Percentiles rank a stretch among this genome's conserved stretches.
These are phyloP conservation scores for Monosiga brevicollis DNA, from an alignment of 78 protist genomes.

Conservation along the genomic window DNA sequence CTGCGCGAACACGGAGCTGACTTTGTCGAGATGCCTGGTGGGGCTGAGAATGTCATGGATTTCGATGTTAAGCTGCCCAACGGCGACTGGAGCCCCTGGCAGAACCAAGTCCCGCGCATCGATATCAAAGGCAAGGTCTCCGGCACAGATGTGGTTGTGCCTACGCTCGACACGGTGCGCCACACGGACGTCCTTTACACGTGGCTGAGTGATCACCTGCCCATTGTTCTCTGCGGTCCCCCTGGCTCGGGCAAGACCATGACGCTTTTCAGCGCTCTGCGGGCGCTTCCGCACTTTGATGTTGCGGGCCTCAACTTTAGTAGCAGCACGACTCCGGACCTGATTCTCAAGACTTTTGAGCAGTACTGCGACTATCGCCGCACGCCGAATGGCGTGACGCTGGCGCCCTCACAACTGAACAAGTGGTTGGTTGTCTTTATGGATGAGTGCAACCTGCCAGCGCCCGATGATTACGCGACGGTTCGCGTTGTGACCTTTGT, in stretches of 20 bases:
- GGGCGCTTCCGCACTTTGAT: constrained; percentile 60
- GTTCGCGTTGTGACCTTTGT: constrained; percentile 87
- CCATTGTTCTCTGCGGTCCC: constrained; percentile 93
- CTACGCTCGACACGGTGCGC: constrained; percentile 94
- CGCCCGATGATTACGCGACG: constrained; percentile 92
- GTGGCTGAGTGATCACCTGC: constrained; percentile 75
- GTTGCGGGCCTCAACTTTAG: constrained; percentile 84
- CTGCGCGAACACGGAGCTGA: constrained; percentile 11
- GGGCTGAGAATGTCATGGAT: constrained; percentile 10
- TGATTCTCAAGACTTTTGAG: constrained; percentile 69
- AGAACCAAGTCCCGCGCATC: constrained; percentile 43
- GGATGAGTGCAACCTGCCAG: constrained; percentile 95
- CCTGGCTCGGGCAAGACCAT: constrained; percentile 96
- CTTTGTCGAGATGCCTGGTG: constrained; percentile 22
- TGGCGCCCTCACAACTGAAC: constrained; percentile 14
- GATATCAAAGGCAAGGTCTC: constrained; percentile 59
- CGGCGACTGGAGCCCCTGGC: constrained; percentile 82
- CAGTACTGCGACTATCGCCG: constrained; percentile 62
- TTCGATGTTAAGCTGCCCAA: constrained; percentile 1
- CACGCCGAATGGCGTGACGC: constrained; percentile 62
- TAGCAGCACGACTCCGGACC: constrained; percentile 74
- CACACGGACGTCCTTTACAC: constrained; percentile 79
- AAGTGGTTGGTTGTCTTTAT: constrained; percentile 90
- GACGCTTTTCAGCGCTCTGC: constrained; percentile 75
- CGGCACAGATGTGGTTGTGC: constrained; percentile 83